Evolutionary conservation across 768 basidiomycete species (phyloP).

Genomic region (Mycena albidolilacea): DNA sequence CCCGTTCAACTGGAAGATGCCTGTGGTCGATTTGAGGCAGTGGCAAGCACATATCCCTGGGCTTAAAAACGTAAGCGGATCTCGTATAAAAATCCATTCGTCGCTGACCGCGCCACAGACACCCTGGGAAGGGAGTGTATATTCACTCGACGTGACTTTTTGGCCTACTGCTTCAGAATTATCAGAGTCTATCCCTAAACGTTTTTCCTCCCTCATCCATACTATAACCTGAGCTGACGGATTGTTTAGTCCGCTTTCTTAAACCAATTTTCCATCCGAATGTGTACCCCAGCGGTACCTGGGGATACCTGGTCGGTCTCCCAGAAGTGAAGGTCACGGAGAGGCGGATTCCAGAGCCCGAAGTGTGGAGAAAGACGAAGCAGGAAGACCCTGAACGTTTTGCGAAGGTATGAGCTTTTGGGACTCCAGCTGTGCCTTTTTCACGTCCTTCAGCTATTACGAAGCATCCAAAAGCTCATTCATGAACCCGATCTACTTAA

Average conservation of each 20-base stretch:
- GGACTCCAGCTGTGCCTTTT: neutral
- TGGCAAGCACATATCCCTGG: slow-evolving; percentile 30
- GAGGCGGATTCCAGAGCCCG: no score
- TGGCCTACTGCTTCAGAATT: neutral
- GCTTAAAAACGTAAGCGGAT: neutral
- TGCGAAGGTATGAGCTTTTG: slow-evolving; percentile 2
- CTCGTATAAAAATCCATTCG: neutral
- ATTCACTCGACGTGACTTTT: slow-evolving; percentile 12
- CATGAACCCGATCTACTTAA: neutral
- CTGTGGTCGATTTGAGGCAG: slow-evolving; percentile 24
- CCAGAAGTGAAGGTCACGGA: neutral
- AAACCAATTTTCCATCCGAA: slow-evolving; percentile 22
- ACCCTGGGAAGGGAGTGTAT: slow-evolving; percentile 29
- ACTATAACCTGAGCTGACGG: neutral
- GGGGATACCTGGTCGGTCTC: neutral
- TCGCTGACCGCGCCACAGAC: slow-evolving; percentile 9
- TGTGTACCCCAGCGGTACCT: slow-evolving; percentile 17
- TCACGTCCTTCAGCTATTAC: slow-evolving; percentile 1
- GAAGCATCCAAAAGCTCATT: neutral
- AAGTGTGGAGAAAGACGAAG: neutral
- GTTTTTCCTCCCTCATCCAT: neutral
- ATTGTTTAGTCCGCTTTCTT: slow-evolving; percentile 9
- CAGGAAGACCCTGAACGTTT: slow-evolving; percentile 17
- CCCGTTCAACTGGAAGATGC: slow-evolving; percentile 29
- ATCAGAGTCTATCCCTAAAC: slow-evolving; percentile 10